Percentiles rank a stretch among this genome's conserved stretches.
phyloP scores from a whole-genome alignment of 163 green algal species.

The Trebouxia gelatinosa region DNA sequence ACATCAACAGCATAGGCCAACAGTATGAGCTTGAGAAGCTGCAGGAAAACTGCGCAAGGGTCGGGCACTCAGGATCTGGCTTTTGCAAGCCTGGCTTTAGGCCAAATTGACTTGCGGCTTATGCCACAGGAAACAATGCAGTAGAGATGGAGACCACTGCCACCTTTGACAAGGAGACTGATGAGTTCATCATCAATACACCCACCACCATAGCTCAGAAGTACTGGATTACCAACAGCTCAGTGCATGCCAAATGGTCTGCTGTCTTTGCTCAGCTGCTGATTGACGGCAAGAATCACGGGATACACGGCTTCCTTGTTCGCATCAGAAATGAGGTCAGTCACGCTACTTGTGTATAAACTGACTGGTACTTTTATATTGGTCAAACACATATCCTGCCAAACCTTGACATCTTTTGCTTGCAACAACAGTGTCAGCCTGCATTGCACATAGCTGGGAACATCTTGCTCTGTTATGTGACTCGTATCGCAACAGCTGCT shows the following conservation, averaged over 20 bases:
- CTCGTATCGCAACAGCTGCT: too few relatives aligned
- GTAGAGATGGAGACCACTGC: conserved; percentile 92
- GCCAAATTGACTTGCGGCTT: too few relatives aligned
- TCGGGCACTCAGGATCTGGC: too few relatives aligned
- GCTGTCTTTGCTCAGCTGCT: conserved; percentile 89
- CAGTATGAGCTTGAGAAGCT: too few relatives aligned
- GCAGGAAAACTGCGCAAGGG: too few relatives aligned
- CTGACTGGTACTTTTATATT: too few relatives aligned
- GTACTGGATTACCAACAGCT: conserved; percentile 93
- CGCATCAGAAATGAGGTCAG: conserved; percentile 71
- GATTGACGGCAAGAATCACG: conserved; percentile 67
- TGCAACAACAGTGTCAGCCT: not conserved
- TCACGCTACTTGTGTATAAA: too few relatives aligned
- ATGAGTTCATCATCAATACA: conserved; percentile 88
- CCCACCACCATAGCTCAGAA: conserved; percentile 79
- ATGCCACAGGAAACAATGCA: conserved; percentile 85
- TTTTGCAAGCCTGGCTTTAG: too few relatives aligned
- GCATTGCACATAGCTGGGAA: not conserved
- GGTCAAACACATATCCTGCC: too few relatives aligned
- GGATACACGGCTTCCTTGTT: conserved; percentile 91
- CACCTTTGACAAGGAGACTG: conserved; percentile 60
- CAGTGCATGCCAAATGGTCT: conserved; percentile 83
- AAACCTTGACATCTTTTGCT: not conserved
- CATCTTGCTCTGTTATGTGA: not conserved
- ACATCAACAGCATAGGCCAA: too few relatives aligned